Conservation (phyloP, 805 yeast species). For the Pichia occidentalis region DNA sequence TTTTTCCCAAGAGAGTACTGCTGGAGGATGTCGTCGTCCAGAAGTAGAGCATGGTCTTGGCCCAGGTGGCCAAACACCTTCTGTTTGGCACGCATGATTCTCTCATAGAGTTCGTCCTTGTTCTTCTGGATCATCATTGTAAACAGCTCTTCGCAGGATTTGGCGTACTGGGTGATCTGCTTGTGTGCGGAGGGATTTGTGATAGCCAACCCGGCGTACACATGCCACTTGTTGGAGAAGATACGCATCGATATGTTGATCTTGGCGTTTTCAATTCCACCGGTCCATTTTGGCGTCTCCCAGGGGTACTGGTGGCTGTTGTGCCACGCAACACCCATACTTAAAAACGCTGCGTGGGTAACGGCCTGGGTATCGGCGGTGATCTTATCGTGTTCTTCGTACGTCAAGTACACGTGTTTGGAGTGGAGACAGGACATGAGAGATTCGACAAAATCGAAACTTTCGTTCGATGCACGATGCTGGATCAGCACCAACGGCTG, state of each 20-base stretch:
- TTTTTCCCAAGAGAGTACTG: constrained; percentile 69
- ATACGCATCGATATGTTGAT: constrained; percentile 88
- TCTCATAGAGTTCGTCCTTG: constrained; percentile 45
- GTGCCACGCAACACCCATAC: constrained; percentile 97
- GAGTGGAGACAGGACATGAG: constrained; percentile 71
- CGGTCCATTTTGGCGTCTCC: constrained; percentile 79
- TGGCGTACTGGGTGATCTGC: constrained; percentile 85
- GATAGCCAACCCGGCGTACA: constrained; percentile 94
- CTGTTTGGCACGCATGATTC: constrained; percentile 62
- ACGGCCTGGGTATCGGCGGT: constrained; percentile 99
- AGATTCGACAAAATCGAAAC: constrained; percentile 53
- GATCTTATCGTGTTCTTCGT: constrained; percentile 86
- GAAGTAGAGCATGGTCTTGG: constrained; percentile 48
- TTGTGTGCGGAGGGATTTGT: constrained; percentile 91
- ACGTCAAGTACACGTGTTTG: constrained; percentile 67
- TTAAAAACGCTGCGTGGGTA: constrained; percentile 93
- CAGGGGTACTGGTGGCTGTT: constrained; percentile 81
- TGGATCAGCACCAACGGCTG: constrained; percentile 87
- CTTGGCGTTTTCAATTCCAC: constrained; percentile 94
- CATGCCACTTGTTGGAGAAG: constrained; percentile 94
- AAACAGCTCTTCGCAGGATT: constrained; percentile 75
- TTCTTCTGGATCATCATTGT: constrained; percentile 73
- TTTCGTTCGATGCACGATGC: constrained; percentile 56
- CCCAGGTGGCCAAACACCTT: constrained; percentile 68
- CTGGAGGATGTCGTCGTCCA: constrained; percentile 75